A percentile compares a stretch with the other conserved stretches of the same genome.
Evolutionary conservation across 257 asterid genomes (phyloP).

Genomic region (Scutellaria galericulata): DNA sequence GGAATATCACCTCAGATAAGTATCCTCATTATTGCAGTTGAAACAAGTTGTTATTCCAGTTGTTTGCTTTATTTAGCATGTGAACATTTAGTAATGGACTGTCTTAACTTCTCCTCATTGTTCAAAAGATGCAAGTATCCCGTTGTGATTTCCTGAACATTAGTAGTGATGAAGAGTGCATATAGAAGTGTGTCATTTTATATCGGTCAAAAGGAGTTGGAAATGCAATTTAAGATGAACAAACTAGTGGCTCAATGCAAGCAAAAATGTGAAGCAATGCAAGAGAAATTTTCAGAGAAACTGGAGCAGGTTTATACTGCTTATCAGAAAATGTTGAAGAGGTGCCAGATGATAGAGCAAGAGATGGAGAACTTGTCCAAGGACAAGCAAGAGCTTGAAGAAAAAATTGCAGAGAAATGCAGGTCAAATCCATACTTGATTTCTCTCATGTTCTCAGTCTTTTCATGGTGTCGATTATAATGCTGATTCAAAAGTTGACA

Average conservation of each 20-base stretch:
- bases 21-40: conserved; percentile 56
- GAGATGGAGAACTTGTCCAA: conserved; percentile 76
- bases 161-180: conserved; percentile 77
- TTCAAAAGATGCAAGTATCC: not conserved
- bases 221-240: conserved; percentile 87
- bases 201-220: conserved; percentile 89
- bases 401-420: conserved; percentile 86
- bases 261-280: conserved; percentile 88
- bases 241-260: conserved; percentile 80
- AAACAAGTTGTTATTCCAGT: conserved; percentile 4
- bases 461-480: not conserved
- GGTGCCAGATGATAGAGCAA: conserved; percentile 93
- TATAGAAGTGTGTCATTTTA: conserved; percentile 77
- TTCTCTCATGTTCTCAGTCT: conserved; percentile 20
- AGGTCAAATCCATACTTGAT: conserved; percentile 47
- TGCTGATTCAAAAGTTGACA: conserved; percentile 20
- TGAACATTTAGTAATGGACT: conserved; percentile 15
- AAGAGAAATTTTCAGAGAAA: conserved; percentile 84
- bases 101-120: conserved; percentile 4
- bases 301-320: conserved; percentile 87
- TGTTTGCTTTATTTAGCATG: conserved; percentile 24
- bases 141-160: conserved; percentile 45
- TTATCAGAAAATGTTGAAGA: conserved; percentile 82
- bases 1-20: conserved; percentile 87
- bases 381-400: conserved; percentile 94